Base-by-base conservation (phyloP, 1,139 yeast species). In the Arxiozyma slooffiae region DNA sequence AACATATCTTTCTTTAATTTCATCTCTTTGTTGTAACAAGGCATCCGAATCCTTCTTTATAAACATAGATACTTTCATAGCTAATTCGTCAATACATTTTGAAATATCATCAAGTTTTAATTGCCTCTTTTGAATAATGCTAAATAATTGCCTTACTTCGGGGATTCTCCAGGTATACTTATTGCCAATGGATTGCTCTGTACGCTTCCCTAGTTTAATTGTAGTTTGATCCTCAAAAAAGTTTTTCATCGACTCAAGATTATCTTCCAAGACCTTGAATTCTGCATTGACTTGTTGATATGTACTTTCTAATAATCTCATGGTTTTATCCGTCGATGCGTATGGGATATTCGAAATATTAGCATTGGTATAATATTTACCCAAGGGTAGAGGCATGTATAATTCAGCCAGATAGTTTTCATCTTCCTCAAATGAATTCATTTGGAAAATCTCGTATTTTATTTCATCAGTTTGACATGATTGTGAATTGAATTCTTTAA, bases 231-330 rank as follows among this genome's bases (percentile, higher is more conserved):
- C 75, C 11, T 53, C 49, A 18, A 76, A 50, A 48, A 70, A 72
- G 1, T 41, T 49, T 16, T 65, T 64, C 17, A 73, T 48, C 5
- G 61, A 60, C 3, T 46, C 24, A 9, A 68, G 51, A 52, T 76
- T 76, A 47, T 60, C 62, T 7, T 58, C 57, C 24, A 76, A 49
- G 1, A 71, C 67, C n/a, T 58, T 57, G 18, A 76, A 55, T 50
- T 74, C 75, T 6, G 76, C 72, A 4, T 68, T 68, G 1, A 72
- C 66, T 41, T 68, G 68, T 48, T 72, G 70, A 38, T 68, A 60
- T 1, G 74, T 62, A 48, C 59, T 67, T 47, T 73, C 75, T 52
- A 75, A 64, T 47, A 70, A 65, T 18, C 55, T 56, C 23, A 62
- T 54, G 11, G 67, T 58, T 4, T 64, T 59, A 50, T 69, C 60